phyloP scores from a whole-genome alignment of 129 eudicot genomes.

The Flaveria linearis region DNA sequence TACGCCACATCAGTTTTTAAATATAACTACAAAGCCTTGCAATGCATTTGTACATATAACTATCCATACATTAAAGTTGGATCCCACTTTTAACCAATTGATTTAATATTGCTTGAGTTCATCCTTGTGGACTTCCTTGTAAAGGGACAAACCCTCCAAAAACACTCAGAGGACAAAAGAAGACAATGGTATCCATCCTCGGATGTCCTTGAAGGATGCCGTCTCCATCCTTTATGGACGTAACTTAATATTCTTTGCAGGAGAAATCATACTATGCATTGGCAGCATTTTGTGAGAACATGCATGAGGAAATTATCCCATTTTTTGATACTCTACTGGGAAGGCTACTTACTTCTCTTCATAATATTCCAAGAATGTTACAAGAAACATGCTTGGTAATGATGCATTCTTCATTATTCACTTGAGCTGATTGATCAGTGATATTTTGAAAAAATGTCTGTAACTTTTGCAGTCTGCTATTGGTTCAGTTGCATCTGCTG shows the following conservation, averaged over 20 bases:
- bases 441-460: constrained; percentile 7
- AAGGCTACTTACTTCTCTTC: constrained; percentile 69
- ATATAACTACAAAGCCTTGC: too few relatives aligned
- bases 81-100: too few relatives aligned
- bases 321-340: constrained; percentile 81
- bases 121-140: too few relatives aligned
- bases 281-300: constrained; percentile 95
- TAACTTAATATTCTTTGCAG: constrained; percentile 40
- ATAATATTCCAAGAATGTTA: constrained; percentile 68
- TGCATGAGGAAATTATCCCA: constrained; percentile 84
- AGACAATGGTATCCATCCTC: too few relatives aligned
- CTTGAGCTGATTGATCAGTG: constrained; percentile 11
- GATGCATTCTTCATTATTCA: constrained; percentile 14
- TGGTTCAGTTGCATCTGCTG: constrained; percentile 90
- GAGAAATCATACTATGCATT: constrained; percentile 94
- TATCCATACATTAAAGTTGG: too few relatives aligned
- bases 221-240: not conserved
- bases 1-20: too few relatives aligned
- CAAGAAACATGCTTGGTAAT: constrained; percentile 96
- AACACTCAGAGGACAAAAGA: too few relatives aligned
- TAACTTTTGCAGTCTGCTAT: constrained; percentile 76
- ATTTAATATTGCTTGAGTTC: too few relatives aligned
- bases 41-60: too few relatives aligned
- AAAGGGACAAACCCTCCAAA: too few relatives aligned
- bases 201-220: too few relatives aligned